A percentile compares a stretch with the other conserved stretches of the same genome.
phyloP scores from a whole-genome alignment of 345 rosid species.

The Laguncularia racemosa region DNA sequence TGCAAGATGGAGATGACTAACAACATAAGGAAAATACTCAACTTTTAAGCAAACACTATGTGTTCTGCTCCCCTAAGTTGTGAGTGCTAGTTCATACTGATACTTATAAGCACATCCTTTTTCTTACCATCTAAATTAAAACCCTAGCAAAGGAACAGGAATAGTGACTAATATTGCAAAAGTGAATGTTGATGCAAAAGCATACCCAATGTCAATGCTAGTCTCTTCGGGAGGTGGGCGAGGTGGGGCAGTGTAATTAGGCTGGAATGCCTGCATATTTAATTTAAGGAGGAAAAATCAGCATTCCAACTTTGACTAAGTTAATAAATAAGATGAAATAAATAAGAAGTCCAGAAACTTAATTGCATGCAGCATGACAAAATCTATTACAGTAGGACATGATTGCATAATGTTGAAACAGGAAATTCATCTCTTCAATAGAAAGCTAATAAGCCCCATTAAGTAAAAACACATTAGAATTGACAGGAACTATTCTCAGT shows the following conservation, averaged over 20 bases:
- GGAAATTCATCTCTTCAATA: no score
- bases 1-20: slow-evolving; percentile 16
- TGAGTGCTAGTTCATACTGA: no score
- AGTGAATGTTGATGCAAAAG: neutral
- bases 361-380: no score
- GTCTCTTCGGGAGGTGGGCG: slow-evolving; percentile 56
- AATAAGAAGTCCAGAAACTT: no score
- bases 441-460: no score
- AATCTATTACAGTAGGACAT: no score
- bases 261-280: slow-evolving; percentile 58
- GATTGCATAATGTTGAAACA: no score
- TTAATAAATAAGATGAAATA: neutral
- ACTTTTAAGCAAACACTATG: neutral
- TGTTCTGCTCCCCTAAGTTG: no score
- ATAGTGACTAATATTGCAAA: neutral
- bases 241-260: slow-evolving; percentile 81
- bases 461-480: no score
- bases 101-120: neutral
- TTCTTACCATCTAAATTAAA: slow-evolving; percentile 3
- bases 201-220: slow-evolving; percentile 82
- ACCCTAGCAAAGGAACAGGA: neutral
- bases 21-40: neutral
- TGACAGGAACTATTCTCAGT: no score
- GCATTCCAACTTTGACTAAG: neutral
- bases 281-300: slow-evolving; percentile 7